These are phyloP conservation scores for Stachybotrys echinatus DNA, from an alignment of 2,329 filamentous ascomycete genomes.

Conservation along the genomic window DNA sequence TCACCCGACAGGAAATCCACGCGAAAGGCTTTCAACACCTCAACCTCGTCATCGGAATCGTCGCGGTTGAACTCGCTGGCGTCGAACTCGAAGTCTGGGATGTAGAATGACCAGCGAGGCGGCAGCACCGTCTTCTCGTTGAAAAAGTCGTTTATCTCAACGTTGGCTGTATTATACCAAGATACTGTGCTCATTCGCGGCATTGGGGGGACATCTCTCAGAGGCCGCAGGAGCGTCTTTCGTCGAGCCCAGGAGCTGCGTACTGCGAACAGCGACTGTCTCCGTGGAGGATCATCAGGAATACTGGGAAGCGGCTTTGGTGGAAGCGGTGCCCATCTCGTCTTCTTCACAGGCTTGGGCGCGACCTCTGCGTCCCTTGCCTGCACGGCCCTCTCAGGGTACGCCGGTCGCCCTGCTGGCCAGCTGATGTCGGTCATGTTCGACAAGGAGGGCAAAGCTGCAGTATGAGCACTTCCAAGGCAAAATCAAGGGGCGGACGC, in stretches of 20 bases:
- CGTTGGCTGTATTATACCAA: not conserved
- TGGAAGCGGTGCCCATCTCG: not conserved
- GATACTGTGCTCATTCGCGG: not conserved
- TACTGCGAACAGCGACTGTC: not conserved
- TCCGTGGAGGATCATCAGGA: not conserved
- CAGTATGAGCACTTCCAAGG: not conserved
- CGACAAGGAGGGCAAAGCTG: not conserved
- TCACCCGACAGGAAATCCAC: not conserved
- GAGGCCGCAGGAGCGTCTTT: not conserved
- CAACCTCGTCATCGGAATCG: not conserved
- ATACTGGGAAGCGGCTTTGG: not conserved
- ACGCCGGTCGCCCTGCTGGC: too few species aligned
- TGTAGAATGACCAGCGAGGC: constrained; percentile 1
- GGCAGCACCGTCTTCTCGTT: constrained; percentile 1
- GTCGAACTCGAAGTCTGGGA: not conserved
- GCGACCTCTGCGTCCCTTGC: not conserved
- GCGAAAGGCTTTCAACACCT: not conserved
- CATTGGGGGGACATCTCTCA: not conserved
- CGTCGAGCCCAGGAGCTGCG: not conserved
- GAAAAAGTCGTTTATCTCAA: not conserved
- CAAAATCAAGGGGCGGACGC: too few species aligned
- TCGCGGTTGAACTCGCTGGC: not conserved
- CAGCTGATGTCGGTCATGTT: not conserved
- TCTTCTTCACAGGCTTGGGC: not conserved
- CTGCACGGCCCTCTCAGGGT: not conserved